Conservation (phyloP, 441 rosid genomes). For the Omphalea diandra region DNA sequence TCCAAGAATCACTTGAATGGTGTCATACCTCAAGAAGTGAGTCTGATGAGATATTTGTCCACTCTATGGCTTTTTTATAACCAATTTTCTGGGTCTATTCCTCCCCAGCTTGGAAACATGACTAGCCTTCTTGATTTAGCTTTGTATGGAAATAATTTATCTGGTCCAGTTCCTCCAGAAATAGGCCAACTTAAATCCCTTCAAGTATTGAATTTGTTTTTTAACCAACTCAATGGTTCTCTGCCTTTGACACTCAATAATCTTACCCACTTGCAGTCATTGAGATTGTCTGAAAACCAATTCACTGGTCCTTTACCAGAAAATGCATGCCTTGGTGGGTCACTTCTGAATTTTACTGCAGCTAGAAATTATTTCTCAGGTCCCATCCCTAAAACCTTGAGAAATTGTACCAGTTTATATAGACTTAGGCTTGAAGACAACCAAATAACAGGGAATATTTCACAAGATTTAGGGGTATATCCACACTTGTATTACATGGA, state of each 20-base stretch:
- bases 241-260: neutral
- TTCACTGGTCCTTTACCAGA: conserved; percentile 7
- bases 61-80: too few species aligned
- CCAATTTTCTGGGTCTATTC: neutral
- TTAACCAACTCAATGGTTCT: neutral
- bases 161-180: neutral
- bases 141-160: too few species aligned
- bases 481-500: neutral
- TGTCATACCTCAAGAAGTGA: neutral
- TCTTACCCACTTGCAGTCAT: neutral
- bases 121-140: too few species aligned
- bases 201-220: neutral
- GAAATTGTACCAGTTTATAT: neutral
- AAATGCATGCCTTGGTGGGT: conserved; percentile 1
- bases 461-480: neutral
- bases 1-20: neutral
- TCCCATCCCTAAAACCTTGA: neutral
- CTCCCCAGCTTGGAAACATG: neutral
- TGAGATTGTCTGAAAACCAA: neutral
- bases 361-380: neutral
- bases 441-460: neutral
- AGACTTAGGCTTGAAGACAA: neutral
- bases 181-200: neutral
- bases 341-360: neutral
- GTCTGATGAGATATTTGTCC: neutral